phyloP scores from a whole-genome alignment of 345 rosid genomes.

The Zanthoxylum bungeanum region DNA sequence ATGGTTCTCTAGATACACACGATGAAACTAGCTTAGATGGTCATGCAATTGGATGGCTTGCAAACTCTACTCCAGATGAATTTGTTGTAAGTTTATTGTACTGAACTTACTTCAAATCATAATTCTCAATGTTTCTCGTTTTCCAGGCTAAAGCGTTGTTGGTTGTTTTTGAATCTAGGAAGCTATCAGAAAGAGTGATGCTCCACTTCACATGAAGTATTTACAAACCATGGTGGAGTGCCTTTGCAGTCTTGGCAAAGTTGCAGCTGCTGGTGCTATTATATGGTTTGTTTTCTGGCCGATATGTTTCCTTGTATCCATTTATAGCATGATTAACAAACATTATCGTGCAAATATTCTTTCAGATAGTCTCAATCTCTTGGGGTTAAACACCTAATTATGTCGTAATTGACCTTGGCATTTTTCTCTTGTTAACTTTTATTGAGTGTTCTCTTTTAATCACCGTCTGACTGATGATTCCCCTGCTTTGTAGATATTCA shows the following conservation, averaged over 20 bases:
- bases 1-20: conserved; percentile 50
- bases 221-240: conserved; percentile 97
- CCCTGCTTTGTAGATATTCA: not conserved
- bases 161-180: conserved; percentile 49
- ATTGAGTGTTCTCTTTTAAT: not conserved
- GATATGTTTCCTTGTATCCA: not conserved
- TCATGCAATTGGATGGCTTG: conserved; percentile 56
- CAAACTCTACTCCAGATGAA: conserved; percentile 88
- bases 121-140: conserved; percentile 15
- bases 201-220: conserved; percentile 88
- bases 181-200: conserved; percentile 78
- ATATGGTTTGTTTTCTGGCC: conserved; percentile 70
- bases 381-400: not conserved
- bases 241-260: conserved; percentile 91
- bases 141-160: conserved; percentile 24
- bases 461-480: not conserved
- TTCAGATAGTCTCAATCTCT: conserved; percentile 2
- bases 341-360: not conserved
- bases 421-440: not conserved
- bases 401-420: not conserved
- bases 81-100: conserved; percentile 57
- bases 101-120: conserved; percentile 17
- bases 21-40: conserved; percentile 59
- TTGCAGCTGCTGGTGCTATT: conserved; percentile 96
- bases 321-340: conserved; percentile 6